These are phyloP conservation scores for Persicaria maculosa DNA, from an alignment of 148 eudicot genomes.

Conservation along the genomic window DNA sequence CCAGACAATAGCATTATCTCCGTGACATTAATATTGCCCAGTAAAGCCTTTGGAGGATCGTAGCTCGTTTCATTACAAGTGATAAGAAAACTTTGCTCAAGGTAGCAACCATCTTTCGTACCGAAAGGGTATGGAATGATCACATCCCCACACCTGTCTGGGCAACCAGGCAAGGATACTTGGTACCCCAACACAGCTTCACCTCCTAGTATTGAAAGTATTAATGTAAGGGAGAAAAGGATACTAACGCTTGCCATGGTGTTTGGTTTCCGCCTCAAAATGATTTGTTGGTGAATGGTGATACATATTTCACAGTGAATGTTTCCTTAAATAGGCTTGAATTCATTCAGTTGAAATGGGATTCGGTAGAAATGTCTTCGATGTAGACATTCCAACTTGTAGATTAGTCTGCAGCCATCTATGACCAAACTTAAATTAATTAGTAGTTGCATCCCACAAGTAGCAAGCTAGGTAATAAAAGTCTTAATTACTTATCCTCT, in stretches of 20 bases:
- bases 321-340: too few species aligned
- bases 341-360: too few species aligned
- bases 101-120: not conserved
- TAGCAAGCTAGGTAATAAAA: too few species aligned
- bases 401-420: too few species aligned
- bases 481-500: too few species aligned
- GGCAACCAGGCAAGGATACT: constrained; percentile 2
- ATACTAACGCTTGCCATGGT: not conserved
- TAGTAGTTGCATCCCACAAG: too few species aligned
- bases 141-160: not conserved
- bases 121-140: constrained; percentile 3
- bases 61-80: not conserved
- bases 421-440: too few species aligned
- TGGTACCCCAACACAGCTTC: not conserved
- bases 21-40: not conserved
- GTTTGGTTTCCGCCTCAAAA: too few species aligned
- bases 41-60: constrained; percentile 1
- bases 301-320: too few species aligned
- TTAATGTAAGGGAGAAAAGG: not conserved
- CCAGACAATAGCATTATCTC: not conserved
- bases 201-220: not conserved
- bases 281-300: too few species aligned
- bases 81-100: not conserved
- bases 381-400: not conserved
- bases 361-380: not conserved